Base-by-base conservation (phyloP, 352 stramenopile genomes). In the Phytophthora sansomeana region DNA sequence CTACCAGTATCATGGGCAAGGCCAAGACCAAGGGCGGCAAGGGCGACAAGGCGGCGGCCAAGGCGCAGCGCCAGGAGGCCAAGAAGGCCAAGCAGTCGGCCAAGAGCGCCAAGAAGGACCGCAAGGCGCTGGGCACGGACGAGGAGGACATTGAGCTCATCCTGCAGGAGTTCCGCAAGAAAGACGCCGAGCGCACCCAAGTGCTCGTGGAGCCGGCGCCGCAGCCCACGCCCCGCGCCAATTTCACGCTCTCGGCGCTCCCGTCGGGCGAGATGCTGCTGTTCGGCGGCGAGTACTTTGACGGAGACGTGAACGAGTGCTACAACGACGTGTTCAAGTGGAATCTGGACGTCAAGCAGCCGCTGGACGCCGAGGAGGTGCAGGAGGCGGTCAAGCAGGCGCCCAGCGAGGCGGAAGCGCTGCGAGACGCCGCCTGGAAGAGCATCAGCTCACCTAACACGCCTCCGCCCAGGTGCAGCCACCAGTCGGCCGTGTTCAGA, bases 221-320 rank as follows among this genome's bases (percentile, higher is more conserved):
- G 24, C 87, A 94, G 62, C 87, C 87, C 19, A 78, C 77, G 19
- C 85, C 85, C 28, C 78, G 87, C 47, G 82, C 85, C 51, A 94
- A 96, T 52, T 96, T 96, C 48, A 89, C 83, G 28, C 77, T 96
- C 48, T 90, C 83, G 17, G 78, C 82, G 41, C 77, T 96, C 28
- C 72, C 77, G 1, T 89, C 60, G 6, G 89, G 90, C 47, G 87
- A 96, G 49, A 87, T 98, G 71, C 66, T 98, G 53, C 75, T 98
- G 41, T 99, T 99, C 75, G 97, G 97, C 35, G 97, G 97, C 47
- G 97, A 99, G 80, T 99, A 98, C 77, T 99, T 97, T 74, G 93
- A 99, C 74, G 97, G 97, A 39, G 90, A 98, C 58, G 87, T 97
- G 72, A 99, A 98, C 60, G 82, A 93, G 30, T 98, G 97, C 65